Conservation (phyloP, 805 yeast species). For the Spathaspora girioi region DNA sequence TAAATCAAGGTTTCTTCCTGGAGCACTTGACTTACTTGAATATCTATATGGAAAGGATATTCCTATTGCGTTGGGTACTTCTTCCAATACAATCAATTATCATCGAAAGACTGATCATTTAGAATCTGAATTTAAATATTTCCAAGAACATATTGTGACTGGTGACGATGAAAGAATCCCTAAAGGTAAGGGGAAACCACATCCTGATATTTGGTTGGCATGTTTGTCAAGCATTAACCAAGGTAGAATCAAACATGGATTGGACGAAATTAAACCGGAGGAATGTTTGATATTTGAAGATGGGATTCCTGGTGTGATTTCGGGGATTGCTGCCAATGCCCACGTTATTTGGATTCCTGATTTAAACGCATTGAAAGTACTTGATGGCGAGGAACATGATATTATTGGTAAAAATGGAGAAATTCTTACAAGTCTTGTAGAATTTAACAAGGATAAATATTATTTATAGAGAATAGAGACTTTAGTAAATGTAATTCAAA, state of each 20-base stretch:
- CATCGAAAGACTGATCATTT: constrained; percentile 73
- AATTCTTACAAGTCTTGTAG: constrained; percentile 46
- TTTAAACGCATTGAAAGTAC: constrained; percentile 57
- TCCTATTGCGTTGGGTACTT: constrained; percentile 90
- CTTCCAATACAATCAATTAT: constrained; percentile 63
- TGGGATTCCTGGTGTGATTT: constrained; percentile 85
- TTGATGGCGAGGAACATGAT: constrained; percentile 46
- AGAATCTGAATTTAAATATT: constrained; percentile 56
- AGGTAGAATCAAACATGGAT: constrained; percentile 40
- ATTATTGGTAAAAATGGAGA: constrained; percentile 58
- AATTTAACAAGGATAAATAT: constrained; percentile 32
- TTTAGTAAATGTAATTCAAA: too few species aligned
- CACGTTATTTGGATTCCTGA: constrained; percentile 96
- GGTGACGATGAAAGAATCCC: constrained; percentile 89
- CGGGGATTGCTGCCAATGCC: constrained; percentile 82
- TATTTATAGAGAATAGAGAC: constrained; percentile 8
- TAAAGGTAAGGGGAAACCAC: constrained; percentile 86
- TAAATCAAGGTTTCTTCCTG: constrained; percentile 68
- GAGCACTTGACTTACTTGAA: constrained; percentile 68
- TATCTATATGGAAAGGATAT: constrained; percentile 48
- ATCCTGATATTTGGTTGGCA: constrained; percentile 86
- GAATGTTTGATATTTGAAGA: constrained; percentile 94
- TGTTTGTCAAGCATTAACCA: constrained; percentile 71
- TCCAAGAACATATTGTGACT: constrained; percentile 64
- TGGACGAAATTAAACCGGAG: constrained; percentile 53